Base-by-base conservation (phyloP, 2,329 filamentous ascomycete genomes). In the Knoxdaviesia capensis region DNA sequence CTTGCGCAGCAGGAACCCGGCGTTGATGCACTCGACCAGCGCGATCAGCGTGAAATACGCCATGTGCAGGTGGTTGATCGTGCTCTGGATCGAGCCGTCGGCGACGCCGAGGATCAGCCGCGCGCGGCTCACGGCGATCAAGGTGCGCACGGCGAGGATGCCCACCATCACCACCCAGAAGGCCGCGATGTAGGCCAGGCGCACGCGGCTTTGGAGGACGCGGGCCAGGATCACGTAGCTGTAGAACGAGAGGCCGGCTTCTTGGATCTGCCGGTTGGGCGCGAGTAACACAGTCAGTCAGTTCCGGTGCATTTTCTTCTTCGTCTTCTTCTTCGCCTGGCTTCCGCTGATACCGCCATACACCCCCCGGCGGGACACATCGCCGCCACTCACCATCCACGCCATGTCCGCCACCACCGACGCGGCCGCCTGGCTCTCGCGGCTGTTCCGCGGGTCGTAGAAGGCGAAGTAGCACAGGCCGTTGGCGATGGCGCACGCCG, bases 101-200 rank as follows among this genome's bases (percentile, higher is more conserved):
- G 45, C 49, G 20, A 20, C 2, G 6, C 48, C 45, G 2, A 58
- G 52, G 34, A 74, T 68, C 34, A 52, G 52, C 6, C 47, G 48
- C 3, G 54, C 50, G 30, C 61, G 50, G 1, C 51, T 48, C 4
- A 52, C 48, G 8, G 57, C 50, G 36, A 64, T 62, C 9, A 51
- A 47, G 7, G 64, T 50, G 38, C 71, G 65, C 35, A 20, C 2
- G 6, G 48, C 45, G 2, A 58, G 52, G 34, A 74, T 68, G 7
- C 71, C 56, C 1, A 64, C 56, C 34, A 77, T 56, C 46, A 77
- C 70, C 4, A 64, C 65, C 47, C 72, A 77, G 48, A 77, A 69
- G 5, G 77, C 61, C 4, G 53, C 52, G 35, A 65, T 59, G 45
- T 72, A 73, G 4, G 67, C 55, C 2, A 59, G 53, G 46, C 55